Conservation (phyloP, 345 rosid genomes). For the Eutrema yunnanense region DNA sequence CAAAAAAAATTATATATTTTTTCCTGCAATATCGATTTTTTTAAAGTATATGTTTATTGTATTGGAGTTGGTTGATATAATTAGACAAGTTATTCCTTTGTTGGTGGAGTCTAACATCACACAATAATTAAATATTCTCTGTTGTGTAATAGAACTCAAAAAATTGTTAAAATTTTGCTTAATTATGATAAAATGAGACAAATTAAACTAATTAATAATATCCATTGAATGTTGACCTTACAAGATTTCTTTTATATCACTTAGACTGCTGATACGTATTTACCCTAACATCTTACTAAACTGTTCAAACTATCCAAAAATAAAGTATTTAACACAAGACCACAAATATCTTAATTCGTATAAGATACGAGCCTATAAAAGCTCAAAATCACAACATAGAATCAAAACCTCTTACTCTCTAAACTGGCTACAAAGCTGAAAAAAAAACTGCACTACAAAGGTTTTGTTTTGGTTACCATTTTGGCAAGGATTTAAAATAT, state of each 20-base stretch:
- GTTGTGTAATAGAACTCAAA: not conserved
- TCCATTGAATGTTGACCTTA: not conserved
- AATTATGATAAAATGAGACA: not conserved
- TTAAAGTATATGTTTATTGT: not conserved
- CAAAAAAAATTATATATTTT: not conserved
- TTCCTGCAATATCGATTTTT: not conserved
- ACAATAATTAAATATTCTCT: not conserved
- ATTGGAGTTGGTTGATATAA: conserved; percentile 21
- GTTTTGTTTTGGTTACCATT: not conserved
- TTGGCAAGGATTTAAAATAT: not conserved
- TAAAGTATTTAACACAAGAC: not conserved
- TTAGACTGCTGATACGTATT: too few relatives aligned
- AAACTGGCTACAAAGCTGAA: not conserved
- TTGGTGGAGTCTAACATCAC: conserved; percentile 26
- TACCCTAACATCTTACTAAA: not conserved
- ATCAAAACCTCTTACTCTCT: not conserved
- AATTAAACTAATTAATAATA: not conserved
- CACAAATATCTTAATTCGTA: not conserved
- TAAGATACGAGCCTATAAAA: not conserved
- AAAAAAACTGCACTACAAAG: not conserved
- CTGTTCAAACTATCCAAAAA: not conserved
- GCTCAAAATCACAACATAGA: not conserved
- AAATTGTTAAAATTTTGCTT: not conserved
- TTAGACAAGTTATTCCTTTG: not conserved
- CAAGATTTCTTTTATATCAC: not conserved